Base-by-base conservation (phyloP, 2,329 filamentous ascomycete species). In the Fonsecaea pedrosoi region DNA sequence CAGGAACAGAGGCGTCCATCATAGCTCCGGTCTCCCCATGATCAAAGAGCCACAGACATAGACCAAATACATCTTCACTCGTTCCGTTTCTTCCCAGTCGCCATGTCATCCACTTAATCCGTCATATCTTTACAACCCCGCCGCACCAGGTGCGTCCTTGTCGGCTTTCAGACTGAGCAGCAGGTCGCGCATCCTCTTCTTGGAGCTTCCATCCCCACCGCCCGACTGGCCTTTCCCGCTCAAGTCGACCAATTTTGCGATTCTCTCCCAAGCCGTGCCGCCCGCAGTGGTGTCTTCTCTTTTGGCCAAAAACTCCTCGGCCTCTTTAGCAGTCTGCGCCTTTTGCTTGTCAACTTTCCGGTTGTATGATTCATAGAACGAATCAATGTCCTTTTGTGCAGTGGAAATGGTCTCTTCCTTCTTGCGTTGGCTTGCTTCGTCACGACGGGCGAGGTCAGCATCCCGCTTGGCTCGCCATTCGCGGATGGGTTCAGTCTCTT, bases 341-440 rank as follows among this genome's bases (percentile, higher is more conserved):
- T 97, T 90, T 67, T 87, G 88, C 86, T 98, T 98, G 79, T 99
- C 95, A 79, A 95, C 94, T 83, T 97, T 97, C 80, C 90, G 89
- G 84, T 98, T 98, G 85, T 99, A 99, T 81, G 97, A 97, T 77
- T 97, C 94, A 84, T 99, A 99, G 82, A 98, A 99, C 78, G 97
- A 95, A 78, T 99, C 95, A 71, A 99, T 96, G 79, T 96, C 95
- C 78, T 94, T 87, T 77, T 93, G 92, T 10, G 95, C 95, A 73
- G 95, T 92, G 78, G 92, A 89, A 77, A 97, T 83, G 1, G 93
- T 97, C 78, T 94, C 89, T 70, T 88, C 87, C 78, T 95, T 95
- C 82, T 94, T 92, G 71, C 88, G 85, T 50, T 89, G 87, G 62
- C 94, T 94, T 72, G 94, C 88, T 79, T 96, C 89, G 71, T 92